Base-by-base conservation (phyloP, 139 green algal species). In the Choricystis sp. region DNA sequence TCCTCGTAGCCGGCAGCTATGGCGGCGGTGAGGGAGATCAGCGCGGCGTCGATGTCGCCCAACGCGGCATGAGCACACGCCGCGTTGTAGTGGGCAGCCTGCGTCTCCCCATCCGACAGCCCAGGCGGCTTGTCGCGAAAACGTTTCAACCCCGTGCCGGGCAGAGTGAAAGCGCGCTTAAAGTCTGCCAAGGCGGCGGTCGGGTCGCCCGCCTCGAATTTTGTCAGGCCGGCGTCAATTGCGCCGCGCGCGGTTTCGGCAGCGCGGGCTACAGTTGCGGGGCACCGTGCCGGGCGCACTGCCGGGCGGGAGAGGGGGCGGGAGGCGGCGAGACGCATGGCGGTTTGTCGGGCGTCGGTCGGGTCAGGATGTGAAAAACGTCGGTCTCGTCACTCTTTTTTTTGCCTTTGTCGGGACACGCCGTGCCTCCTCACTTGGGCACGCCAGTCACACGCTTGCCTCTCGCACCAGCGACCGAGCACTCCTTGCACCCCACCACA, bases 61-160 rank as follows among this genome's bases (percentile, higher is more conserved):
- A 65, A 27, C 27, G 23, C 24, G 23, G 29, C 63, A 9, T 61
- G 31, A 69, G 78, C 86, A 67, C 83, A 90, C 1, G 83, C 81
- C 31, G 85, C 84, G 73, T 90, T 90, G 78, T 83, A 90, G 28
- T 87, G 70, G 4, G 77, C 74, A 9, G 81, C 74, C 60, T 76
- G 75, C 56, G 78, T 81, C 69, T 90, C 83, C 2, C 74, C 73
- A 49, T 84, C 72, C 40, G 70, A 81, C 60, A 77, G 69, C 23
- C 71, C 26, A 4, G 61, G 62, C 0, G 83, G 81, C 72, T 88
- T 90, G 70, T 90, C 81, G 69, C 81, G 78, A 76, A 71, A 86
- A 16, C 75, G 72, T 68, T 85, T 87, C 2, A 83, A 29, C 1
- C 80, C 81, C 22, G 80, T 83, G 20, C 82, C 81, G 48, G 84